Evolutionary conservation across 805 yeast species (phyloP), one percentile per base, ranked within the genome.

Genomic region (Candida suzukii): DNA sequence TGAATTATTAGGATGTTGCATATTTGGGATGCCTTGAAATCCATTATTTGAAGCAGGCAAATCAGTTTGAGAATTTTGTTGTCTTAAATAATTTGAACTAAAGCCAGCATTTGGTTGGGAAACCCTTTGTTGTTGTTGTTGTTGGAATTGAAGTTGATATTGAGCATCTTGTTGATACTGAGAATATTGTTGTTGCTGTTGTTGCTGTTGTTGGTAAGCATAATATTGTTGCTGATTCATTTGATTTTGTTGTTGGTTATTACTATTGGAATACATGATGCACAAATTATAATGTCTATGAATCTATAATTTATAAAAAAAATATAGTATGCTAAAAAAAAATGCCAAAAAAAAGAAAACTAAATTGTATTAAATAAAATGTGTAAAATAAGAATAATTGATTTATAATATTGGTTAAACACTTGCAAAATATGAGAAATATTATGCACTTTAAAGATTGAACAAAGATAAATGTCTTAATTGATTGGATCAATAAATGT

Each of bases 161-260:
- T 42, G 43, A 34, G 40, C 51, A 42, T 33, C 40, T 41, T 49
- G 52, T 2, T 41, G 44, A 40, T 50, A 45, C 31, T 47, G 44
- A 11, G 52, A 60, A 21, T 55, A 59, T 36, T 48, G 59, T 29
- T 50, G 58, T 28, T 59, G 61, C 38, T 60, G 68, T 12, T 58
- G 63, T 29, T 55, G 63, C 32, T 53, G 56, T 39, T 57, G 55
- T 50, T 60, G 68, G 27, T 37, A 41, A 37, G 37, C 26, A 35
- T 41, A 38, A 29, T 44, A 39, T 36, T 46, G 35, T 19, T 45
- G 44, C 34, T 46, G 29, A 54, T 35, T 60, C 63, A 22, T 24
- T 11, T 25, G 37, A 21, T 35, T 21, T 13, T 24, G 37, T 21
- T 35, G 37, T n/a, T n/a, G n/a, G n/a, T n/a, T n/a, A n/a, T n/a